phyloP scores from a whole-genome alignment of 2,329 filamentous ascomycete genomes.

The Trichothecium roseum region DNA sequence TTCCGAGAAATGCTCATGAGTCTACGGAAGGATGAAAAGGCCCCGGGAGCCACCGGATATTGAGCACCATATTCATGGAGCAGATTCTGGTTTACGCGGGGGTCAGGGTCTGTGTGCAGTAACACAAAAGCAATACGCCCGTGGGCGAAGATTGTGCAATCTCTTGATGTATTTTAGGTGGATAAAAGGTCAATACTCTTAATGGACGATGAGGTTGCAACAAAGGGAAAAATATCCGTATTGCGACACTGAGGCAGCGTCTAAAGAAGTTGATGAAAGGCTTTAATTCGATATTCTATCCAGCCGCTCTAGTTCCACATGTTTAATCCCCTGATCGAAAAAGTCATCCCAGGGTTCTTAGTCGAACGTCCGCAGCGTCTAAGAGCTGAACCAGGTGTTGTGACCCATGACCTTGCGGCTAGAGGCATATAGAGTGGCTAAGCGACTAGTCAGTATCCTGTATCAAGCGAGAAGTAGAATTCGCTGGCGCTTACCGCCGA shows the following conservation, averaged over 20 bases:
- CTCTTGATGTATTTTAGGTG: slow-evolving; percentile 16
- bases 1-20: slow-evolving; percentile 85
- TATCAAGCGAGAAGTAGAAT: slow-evolving; percentile 6
- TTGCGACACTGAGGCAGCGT: slow-evolving; percentile 21
- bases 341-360: too few species aligned
- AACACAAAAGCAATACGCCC: too few species aligned
- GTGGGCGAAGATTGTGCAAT: too few species aligned
- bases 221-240: neutral
- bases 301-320: too few species aligned
- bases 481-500: slow-evolving; percentile 43
- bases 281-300: too few species aligned
- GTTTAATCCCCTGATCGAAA: too few species aligned
- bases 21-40: slow-evolving; percentile 88
- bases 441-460: slow-evolving; percentile 11
- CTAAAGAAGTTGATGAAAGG: slow-evolving; percentile 20
- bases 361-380: too few species aligned
- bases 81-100: too few species aligned
- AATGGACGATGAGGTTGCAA: neutral
- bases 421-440: slow-evolving; percentile 60
- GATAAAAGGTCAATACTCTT: slow-evolving; percentile 16
- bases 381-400: slow-evolving; percentile 61
- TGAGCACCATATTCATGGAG: slow-evolving; percentile 20
- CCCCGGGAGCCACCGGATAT: slow-evolving; percentile 55
- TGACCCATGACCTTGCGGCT: slow-evolving; percentile 63
- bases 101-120: too few species aligned